These are phyloP conservation scores for Globisporangium solare DNA, from an alignment of 352 stramenopile species.

Conservation along the genomic window DNA sequence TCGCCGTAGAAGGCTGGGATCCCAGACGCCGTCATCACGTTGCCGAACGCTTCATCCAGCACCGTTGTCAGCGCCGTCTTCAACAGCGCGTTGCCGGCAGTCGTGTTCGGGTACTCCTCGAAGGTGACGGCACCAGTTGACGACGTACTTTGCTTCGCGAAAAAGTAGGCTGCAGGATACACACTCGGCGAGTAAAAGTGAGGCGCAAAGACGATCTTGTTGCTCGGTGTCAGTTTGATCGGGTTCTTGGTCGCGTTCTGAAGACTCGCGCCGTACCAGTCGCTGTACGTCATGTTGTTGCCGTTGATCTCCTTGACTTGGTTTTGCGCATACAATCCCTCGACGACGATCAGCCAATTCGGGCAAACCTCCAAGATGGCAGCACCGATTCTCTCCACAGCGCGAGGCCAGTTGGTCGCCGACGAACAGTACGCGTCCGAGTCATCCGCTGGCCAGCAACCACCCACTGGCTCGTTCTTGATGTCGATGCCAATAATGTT, in stretches of 20 bases:
- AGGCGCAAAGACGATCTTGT: constrained; percentile 78
- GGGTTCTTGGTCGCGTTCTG: constrained; percentile 71
- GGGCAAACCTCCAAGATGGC: constrained; percentile 64
- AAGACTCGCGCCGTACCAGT: constrained; percentile 81
- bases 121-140: constrained; percentile 28
- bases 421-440: constrained; percentile 45
- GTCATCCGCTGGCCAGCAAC: constrained; percentile 66
- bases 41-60: constrained; percentile 66
- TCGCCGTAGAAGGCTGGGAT: constrained; percentile 73
- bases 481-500: constrained; percentile 83
- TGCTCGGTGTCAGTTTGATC: constrained; percentile 42
- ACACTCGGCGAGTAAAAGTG: constrained; percentile 83
- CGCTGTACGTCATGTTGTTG: constrained; percentile 65
- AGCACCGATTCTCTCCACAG: constrained; percentile 56
- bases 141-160: constrained; percentile 46
- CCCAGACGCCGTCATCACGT: constrained; percentile 35
- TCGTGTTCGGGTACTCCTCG: constrained; percentile 63
- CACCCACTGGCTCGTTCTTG: constrained; percentile 76
- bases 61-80: constrained; percentile 50
- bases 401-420: constrained; percentile 65
- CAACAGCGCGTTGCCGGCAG: constrained; percentile 49
- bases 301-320: constrained; percentile 46
- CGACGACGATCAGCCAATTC: constrained; percentile 74
- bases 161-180: constrained; percentile 75
- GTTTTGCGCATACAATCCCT: constrained; percentile 52